Evolutionary conservation across 2,329 filamentous ascomycete genomes (phyloP), one percentile per base, ranked within the genome.

Genomic region (Fusarium continuum): DNA sequence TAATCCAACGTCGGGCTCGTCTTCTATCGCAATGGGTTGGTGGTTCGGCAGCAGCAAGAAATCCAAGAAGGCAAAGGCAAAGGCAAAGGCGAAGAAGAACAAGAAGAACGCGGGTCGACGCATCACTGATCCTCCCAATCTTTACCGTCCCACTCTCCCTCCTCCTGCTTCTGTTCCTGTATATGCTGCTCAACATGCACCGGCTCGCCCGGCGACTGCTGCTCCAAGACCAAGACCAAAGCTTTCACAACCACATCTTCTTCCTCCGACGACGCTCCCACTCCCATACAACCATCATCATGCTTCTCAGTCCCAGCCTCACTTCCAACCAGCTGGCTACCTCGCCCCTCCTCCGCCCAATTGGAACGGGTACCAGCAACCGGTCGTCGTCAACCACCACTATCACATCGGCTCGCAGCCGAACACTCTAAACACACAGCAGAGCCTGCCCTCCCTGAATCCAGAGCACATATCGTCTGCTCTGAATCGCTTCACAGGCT

Each of bases 341-440:
- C 68, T 70, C 13, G 38, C 70, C 25, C 40, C 70, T 25, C 40
- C 70, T 43, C 65, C 69, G 34, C 40, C 70, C 48, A 55, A 61
- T 29, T 61, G 71, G 69, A 59, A 39, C 16, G 60, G 63, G n/a
- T 74, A 74, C 22, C 79, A 68, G 6, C 78, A 66, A 9, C 67
- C 81, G 8, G 78, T 84, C 48, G 76, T 84, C 23, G 80, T 84
- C 43, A 83, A 84, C 58, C 81, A 84, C 55, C 77, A 84, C 62
- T 83, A 84, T 67, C 83, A 85, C 61, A 67, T 83, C 39, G 60
- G 52, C 8, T n/a, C n/a, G n/a, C n/a, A n/a, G n/a, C n/a, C n/a
- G n/a, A n/a, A n/a, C n/a, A 43, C 31, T 1, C 39, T 51, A 11
- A 48, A 60, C 13, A 51, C 60, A 5, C 58, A 60, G 8, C 60